Percentiles rank a stretch among this genome's conserved stretches.
Conservation (phyloP, 192 early-diverging fungal species). For the Dissophora ornata region DNA sequence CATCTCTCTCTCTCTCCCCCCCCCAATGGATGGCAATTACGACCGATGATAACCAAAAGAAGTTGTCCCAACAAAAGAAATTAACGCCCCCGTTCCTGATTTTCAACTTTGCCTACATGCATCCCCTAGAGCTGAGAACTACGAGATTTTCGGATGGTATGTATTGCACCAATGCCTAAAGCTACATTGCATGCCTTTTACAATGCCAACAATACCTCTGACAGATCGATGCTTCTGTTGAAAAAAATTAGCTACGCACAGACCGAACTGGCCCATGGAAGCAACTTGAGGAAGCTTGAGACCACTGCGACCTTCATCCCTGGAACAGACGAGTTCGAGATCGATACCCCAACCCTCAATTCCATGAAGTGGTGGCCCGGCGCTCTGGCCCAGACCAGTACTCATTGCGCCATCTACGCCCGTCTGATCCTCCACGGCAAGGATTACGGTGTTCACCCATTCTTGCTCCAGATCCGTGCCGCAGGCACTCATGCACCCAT, state of each 20-base stretch:
- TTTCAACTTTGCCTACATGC: too few relatives aligned
- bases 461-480: conserved; percentile 64
- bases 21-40: too few relatives aligned
- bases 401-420: conserved; percentile 80
- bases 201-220: too few relatives aligned
- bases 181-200: too few relatives aligned
- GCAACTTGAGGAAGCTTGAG: conserved; percentile 84
- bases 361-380: conserved; percentile 95
- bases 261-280: conserved; percentile 76
- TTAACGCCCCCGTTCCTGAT: too few relatives aligned
- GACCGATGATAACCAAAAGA: too few relatives aligned
- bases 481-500: conserved; percentile 39
- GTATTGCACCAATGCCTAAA: too few relatives aligned
- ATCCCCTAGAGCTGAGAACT: conserved; percentile 61
- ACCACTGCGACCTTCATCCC: conserved; percentile 88
- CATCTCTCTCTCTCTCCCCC: background rate
- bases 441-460: conserved; percentile 68
- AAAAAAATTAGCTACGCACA: conserved; percentile 69
- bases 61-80: background rate
- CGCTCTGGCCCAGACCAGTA: conserved; percentile 82
- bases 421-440: conserved; percentile 79
- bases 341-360: conserved; percentile 76
- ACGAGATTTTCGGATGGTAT: conserved; percentile 72
- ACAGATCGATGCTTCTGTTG: too few relatives aligned
- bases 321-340: conserved; percentile 81